These are phyloP conservation scores for Fusarium scirpi DNA, from an alignment of 2,329 filamentous ascomycete species.

Conservation along the genomic window DNA sequence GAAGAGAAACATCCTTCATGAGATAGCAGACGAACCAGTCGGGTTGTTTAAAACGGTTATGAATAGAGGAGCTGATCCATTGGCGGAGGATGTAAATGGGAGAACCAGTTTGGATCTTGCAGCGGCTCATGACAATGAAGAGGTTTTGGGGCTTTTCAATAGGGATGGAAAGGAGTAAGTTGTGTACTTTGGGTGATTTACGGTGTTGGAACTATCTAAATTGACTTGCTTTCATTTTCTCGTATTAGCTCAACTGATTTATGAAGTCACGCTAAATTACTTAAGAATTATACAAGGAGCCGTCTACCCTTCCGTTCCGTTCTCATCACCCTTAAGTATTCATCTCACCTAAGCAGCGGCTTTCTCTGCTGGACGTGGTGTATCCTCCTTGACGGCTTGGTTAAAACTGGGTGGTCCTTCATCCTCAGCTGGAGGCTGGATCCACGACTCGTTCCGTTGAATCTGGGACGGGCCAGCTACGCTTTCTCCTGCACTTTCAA, in stretches of 20 bases:
- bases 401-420: constrained; percentile 16
- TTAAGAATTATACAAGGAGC: not conserved
- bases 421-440: constrained; percentile 8
- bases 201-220: not conserved
- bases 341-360: not conserved
- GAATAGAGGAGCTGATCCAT: constrained; percentile 18
- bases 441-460: constrained; percentile 16
- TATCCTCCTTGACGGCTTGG: not conserved
- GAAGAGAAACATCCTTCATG: constrained; percentile 26
- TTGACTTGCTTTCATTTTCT: not conserved
- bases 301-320: not conserved
- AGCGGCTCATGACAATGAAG: constrained; percentile 1
- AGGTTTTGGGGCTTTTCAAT: constrained; percentile 29
- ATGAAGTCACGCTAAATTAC: not conserved
- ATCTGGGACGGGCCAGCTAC: not conserved
- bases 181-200: not conserved
- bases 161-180: not conserved
- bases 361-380: not conserved
- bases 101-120: constrained; percentile 25
- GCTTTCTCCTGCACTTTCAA: not conserved
- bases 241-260: not conserved
- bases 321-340: not conserved
- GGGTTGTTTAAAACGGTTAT: constrained; percentile 13
- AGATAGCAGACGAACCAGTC: not conserved
- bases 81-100: constrained; percentile 32